Evolutionary conservation across 805 yeast species (phyloP), one percentile per base, ranked within the genome.

Genomic region (Lachancea thermotolerans): DNA sequence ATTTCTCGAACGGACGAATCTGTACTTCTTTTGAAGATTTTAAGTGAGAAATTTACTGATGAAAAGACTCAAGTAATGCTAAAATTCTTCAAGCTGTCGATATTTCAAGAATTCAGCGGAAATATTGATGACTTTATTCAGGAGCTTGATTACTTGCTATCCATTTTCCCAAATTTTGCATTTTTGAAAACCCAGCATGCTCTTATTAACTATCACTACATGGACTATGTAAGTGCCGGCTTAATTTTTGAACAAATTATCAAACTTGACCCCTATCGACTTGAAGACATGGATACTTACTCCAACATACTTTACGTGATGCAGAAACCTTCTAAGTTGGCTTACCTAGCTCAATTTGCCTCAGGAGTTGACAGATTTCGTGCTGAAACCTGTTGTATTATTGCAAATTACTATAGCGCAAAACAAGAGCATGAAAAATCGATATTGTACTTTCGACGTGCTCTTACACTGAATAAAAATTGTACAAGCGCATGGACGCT

Each of bases 371-470:
- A 93, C 64, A 82, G 79, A 58, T 87, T 86, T 61, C 73, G 96
- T 43, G 90, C 97, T 0, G 99, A 93, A 61, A 85, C 97, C 1
- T 90, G 97, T 64, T 89, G 96, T 58, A 84, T 93, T 18, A 73
- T 90, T 21, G 99, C 97, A 2, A 93, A 93, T 64, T 91, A 87
- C 66, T 90, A 90, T 64, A 85, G 96, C 31, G 74, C 93, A 64
- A 81, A 85, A 54, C 86, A 89, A 50, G 95, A 93, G 55, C 99
- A 93, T 65, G 97, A 89, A 62, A 86, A 85, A 65, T 95, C 99
- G 0, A 87, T 93, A 49, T 79, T 84, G 79, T 89, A 88, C 65
- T 93, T 90, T 59, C 83, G 88, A 55, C 74, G 98, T 45, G 99
- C 99, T 0, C 69, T 93, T 33, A 78, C 86, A 0, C 70, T 93